Evolutionary conservation across 2,329 filamentous ascomycete species (phyloP), one percentile per base, ranked within the genome.

Genomic region (Ophiostoma pallidulum): DNA sequence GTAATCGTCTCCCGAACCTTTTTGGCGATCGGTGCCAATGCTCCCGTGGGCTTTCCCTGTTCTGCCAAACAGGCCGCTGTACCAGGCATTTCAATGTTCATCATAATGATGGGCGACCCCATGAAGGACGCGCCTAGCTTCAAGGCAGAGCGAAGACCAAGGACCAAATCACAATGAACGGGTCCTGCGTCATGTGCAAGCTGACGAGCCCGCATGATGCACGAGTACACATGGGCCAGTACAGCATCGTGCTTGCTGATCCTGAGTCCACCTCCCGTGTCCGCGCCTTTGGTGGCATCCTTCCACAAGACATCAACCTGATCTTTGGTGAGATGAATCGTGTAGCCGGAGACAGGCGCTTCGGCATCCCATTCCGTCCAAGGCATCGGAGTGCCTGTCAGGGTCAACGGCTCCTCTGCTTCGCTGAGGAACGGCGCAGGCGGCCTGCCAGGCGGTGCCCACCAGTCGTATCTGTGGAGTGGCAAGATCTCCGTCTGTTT

Each of bases 221-320:
- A 41, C 20, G 45, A 35, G 37, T n/a, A 37, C 16, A 47, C n/a
- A 29, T 41, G 45, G 14, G 37, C 45, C 16, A 47, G 28, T 8
- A 47, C 31, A 28, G 39, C 45, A 26, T 48, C 45, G 24, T 48
- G 45, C 24, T 43, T 42, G 45, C 45, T 48, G 39, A 43, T 38
- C 12, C 6, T 16, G 31, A 36, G 31, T 29, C 31, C n/a, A 1
- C 31, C 32, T n/a, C 16, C 18, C n/a, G n/a, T n/a, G 5, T 41
- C n/a, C 12, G 32, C 22, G 10, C 31, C 45, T 9, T 5, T 22
- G 38, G 38, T 47, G 18, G 45, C 45, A 5, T 19, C 20, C 13
- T 36, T 33, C 38, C 38, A 41, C 22, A 47, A 31, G 16, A 41
- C 14, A 4, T 41, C 38, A 10, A 47, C 45, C 16, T 47, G 45